Base-by-base conservation (phyloP, 78 protist species). In the Dictyostelium brefeldianum region DNA sequence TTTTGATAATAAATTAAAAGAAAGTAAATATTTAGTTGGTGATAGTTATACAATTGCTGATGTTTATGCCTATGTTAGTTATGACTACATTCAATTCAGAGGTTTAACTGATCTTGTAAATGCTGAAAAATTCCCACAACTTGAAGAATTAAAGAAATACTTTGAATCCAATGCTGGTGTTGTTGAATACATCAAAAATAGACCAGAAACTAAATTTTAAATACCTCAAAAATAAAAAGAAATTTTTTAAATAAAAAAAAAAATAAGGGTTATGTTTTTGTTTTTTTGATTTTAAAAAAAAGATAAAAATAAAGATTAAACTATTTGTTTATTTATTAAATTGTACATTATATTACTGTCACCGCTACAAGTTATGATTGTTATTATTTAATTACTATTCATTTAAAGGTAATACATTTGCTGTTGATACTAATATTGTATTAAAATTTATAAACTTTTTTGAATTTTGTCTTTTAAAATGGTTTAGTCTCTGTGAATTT, bases 141-240 rank as follows among this genome's bases (percentile, higher is more conserved):
- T 78, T 14, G 46, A 29, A 53, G 83, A 78, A 78, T 53, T 29
- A 25, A 48, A 43, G 31, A 31, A 56, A 54, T 31, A 31, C 12
- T 29, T 77, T 64, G 69, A 41, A 27, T 9, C 74, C 17, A 54
- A 59, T 64, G 83, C 82, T 27, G 48, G 50, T 12, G 41, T 87
- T 29, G 64, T 62, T 2, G 20, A 51, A 22, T 87, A 87, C 25
- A 20, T 87, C 7, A 59, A 77, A 80, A 53, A 74, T 8, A n/a
- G 92, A 36, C 82, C 82, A 75, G 92, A 51, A 4, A 77, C 84
- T 27, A 22, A 54, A 54, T 87, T 87, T 25, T 87, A 87, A 87
- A 59, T 51, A 41, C 27, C 27, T 10, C 15, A 20, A 4, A 62
- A 27, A 62, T 9, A 62, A 62, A 62, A 62, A 62, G 27, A 25